Evolutionary conservation across 345 rosid genomes (phyloP).

Genomic region (Eutrema japonicum): DNA sequence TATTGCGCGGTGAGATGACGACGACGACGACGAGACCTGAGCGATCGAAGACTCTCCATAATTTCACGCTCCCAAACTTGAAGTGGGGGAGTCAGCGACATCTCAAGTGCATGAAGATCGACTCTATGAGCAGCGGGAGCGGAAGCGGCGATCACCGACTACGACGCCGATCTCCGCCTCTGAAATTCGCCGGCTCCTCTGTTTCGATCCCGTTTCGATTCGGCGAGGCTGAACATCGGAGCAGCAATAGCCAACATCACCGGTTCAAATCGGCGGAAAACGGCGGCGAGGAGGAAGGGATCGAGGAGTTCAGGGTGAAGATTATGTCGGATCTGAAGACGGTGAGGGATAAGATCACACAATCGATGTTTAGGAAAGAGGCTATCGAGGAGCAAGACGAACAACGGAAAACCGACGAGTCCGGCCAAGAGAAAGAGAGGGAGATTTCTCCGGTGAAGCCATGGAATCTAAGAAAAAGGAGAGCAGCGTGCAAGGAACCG

Average conservation of each 20-base stretch:
- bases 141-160: slow-evolving; percentile 38
- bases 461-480: slow-evolving; percentile 86
- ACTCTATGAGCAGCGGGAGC: slow-evolving; percentile 20
- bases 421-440: slow-evolving; percentile 42
- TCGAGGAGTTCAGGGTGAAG: slow-evolving; percentile 71
- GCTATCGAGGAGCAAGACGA: slow-evolving; percentile 42
- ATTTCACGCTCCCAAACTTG: slow-evolving; percentile 61
- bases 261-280: slow-evolving; percentile 24
- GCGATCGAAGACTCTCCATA: slow-evolving; percentile 68
- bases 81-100: slow-evolving; percentile 63
- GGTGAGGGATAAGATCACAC: slow-evolving; percentile 55
- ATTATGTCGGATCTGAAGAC: slow-evolving; percentile 58
- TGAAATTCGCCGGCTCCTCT: slow-evolving; percentile 32
- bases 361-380: slow-evolving; percentile 46
- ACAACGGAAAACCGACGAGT: slow-evolving; percentile 23
- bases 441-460: slow-evolving; percentile 53
- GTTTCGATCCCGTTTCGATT: slow-evolving; percentile 32
- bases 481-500: slow-evolving; percentile 68
- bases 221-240: slow-evolving; percentile 13
- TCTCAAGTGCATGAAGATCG: slow-evolving; percentile 62
- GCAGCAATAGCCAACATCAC: slow-evolving; percentile 13
- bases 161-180: slow-evolving; percentile 51
- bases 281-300: slow-evolving; percentile 68
- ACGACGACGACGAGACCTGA: slow-evolving; percentile 54
- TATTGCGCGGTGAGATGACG: slow-evolving; percentile 45